phyloP scores from a whole-genome alignment of 768 basidiomycete species.

The Boletus bicolor region DNA sequence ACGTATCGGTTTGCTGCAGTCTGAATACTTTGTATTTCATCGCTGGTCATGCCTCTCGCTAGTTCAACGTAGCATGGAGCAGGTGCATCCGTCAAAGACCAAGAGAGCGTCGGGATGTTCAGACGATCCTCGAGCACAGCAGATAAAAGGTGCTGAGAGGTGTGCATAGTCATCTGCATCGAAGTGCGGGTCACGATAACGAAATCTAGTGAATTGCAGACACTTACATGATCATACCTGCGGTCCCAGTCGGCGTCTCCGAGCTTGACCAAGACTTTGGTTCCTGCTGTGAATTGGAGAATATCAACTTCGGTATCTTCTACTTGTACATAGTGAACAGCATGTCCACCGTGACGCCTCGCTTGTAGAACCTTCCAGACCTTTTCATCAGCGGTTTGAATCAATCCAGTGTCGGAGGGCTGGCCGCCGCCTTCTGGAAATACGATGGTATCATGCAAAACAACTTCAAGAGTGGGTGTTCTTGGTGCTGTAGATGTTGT shows the following conservation, averaged over 20 bases:
- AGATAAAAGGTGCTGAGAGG: constrained; percentile 79
- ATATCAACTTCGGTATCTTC: constrained; percentile 40
- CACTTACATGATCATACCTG: constrained; percentile 70
- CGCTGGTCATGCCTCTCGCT: constrained; percentile 58
- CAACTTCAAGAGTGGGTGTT: constrained; percentile 57
- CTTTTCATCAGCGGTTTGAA: constrained; percentile 40
- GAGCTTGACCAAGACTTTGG: constrained; percentile 49
- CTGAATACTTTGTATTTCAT: constrained; percentile 63
- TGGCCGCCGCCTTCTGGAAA: constrained; percentile 87
- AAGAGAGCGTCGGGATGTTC: constrained; percentile 68
- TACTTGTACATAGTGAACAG: constrained; percentile 67
- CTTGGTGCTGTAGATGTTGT: constrained; percentile 42
- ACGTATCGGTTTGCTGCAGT: constrained; percentile 63
- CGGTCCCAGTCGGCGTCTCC: constrained; percentile 59
- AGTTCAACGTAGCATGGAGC: constrained; percentile 76
- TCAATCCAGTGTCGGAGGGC: constrained; percentile 70
- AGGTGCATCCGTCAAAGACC: constrained; percentile 73
- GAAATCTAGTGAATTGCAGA: not conserved
- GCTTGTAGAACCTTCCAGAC: constrained; percentile 62
- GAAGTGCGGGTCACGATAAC: not conserved
- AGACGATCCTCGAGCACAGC: constrained; percentile 69
- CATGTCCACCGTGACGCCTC: constrained; percentile 67
- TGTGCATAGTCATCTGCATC: constrained; percentile 76
- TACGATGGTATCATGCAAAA: constrained; percentile 72
- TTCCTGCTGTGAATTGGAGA: constrained; percentile 48